Conservation (phyloP, 805 yeast genomes). For the Komagataella pastoris region DNA sequence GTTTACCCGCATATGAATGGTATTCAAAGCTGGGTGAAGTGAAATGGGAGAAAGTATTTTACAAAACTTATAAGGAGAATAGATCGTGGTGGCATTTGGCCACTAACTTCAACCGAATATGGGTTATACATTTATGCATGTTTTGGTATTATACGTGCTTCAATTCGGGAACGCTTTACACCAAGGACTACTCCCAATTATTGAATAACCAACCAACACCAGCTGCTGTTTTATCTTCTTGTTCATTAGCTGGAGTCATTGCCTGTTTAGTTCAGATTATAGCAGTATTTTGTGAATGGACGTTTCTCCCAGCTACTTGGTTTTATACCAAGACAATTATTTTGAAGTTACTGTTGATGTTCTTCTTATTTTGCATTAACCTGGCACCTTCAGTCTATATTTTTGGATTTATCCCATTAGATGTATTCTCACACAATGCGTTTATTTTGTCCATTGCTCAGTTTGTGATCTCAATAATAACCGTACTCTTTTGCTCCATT, state of each 20-base stretch:
- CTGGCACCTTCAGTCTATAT: conserved; percentile 28
- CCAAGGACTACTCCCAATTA: conserved; percentile 24
- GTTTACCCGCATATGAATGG: conserved; percentile 17
- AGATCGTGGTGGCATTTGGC: conserved; percentile 37
- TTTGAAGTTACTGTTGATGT: conserved; percentile 19
- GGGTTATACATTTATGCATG: conserved; percentile 36
- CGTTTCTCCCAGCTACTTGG: conserved; percentile 33
- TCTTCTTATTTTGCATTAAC: conserved; percentile 19
- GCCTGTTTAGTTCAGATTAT: conserved; percentile 26
- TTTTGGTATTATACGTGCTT: conserved; percentile 41
- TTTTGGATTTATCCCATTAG: conserved; percentile 21
- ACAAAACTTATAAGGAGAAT: conserved; percentile 32
- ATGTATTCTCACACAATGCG: conserved; percentile 21
- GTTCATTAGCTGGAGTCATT: conserved; percentile 32
- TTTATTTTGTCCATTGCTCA: conserved; percentile 25
- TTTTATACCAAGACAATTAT: conserved; percentile 28
- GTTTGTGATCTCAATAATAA: conserved; percentile 25
- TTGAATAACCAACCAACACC: conserved; percentile 29
- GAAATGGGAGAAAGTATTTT: conserved; percentile 26
- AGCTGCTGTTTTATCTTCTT: conserved; percentile 28
- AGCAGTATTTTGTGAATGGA: conserved; percentile 27
- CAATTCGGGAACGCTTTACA: conserved; percentile 36
- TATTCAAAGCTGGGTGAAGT: conserved; percentile 18
- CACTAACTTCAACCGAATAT: conserved; percentile 35
- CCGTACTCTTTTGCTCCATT: conserved; percentile 28